Conservation (phyloP, 305 asterid species). For the Rubia tinctorum region DNA sequence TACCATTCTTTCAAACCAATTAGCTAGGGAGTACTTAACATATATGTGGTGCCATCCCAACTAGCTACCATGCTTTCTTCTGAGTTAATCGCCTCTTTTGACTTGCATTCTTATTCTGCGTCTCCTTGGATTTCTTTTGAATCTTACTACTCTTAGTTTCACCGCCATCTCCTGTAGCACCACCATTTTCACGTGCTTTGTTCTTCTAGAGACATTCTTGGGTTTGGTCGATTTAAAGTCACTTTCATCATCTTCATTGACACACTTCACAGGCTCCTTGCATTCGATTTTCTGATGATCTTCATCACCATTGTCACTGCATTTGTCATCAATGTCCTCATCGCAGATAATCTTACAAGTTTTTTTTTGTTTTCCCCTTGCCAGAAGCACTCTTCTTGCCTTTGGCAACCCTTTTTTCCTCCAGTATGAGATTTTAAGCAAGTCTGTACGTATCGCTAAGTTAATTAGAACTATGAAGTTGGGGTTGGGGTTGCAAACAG, state of each 20-base stretch:
- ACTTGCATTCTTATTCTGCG: too few relatives aligned
- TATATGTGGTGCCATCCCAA: too few relatives aligned
- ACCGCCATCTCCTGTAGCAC: conserved; percentile 21
- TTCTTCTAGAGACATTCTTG: conserved; percentile 35
- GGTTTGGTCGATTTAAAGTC: conserved; percentile 38
- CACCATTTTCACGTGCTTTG: conserved; percentile 47
- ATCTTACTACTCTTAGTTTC: conserved; percentile 29
- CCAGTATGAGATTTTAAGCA: conserved; percentile 29
- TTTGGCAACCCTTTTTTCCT: conserved; percentile 32
- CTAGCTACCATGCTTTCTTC: too few relatives aligned
- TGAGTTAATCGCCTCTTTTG: too few relatives aligned
- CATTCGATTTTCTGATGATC: conserved; percentile 31
- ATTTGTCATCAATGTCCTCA: conserved; percentile 29
- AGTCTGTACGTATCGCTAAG: too few relatives aligned
- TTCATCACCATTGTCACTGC: conserved; percentile 21
- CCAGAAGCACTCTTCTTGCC: conserved; percentile 32
- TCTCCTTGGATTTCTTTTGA: too few relatives aligned
- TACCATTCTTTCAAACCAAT: too few relatives aligned
- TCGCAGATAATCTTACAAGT: conserved; percentile 25
- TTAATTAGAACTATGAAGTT: too few relatives aligned
- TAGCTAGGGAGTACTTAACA: too few relatives aligned
- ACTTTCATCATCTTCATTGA: conserved; percentile 24
- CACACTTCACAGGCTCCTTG: conserved; percentile 33
- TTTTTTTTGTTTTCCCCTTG: conserved; percentile 34
- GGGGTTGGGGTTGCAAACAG: too few relatives aligned